Percentiles rank a stretch among this genome's conserved stretches.
phyloP scores from a whole-genome alignment of 306 rosid genomes.

The Ammopiptanthus mongolicus region DNA sequence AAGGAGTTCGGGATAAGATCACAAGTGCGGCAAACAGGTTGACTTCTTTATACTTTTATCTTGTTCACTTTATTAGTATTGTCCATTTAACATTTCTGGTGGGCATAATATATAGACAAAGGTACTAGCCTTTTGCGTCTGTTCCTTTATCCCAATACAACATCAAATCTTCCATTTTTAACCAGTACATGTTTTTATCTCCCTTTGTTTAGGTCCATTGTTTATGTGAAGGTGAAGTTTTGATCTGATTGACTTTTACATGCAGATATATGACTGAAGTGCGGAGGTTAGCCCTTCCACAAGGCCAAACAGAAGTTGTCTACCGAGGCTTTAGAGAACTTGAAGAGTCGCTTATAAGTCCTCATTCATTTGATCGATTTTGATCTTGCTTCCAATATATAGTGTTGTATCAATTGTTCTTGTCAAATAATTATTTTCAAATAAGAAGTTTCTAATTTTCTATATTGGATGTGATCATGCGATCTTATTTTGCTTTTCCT shows the following conservation, averaged over 20 bases:
- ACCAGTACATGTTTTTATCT: neutral
- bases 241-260: conserved; percentile 22
- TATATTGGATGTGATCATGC: conserved; percentile 11
- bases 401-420: conserved; percentile 34
- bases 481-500: neutral
- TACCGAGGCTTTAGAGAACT: conserved; percentile 84
- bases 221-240: conserved; percentile 5
- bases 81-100: neutral
- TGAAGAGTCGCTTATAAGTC: conserved; percentile 80
- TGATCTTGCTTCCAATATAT: conserved; percentile 41
- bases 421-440: conserved; percentile 28
- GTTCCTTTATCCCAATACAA: neutral
- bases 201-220: neutral
- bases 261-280: conserved; percentile 92
- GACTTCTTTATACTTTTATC: conserved; percentile 16
- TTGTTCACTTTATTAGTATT: conserved; percentile 5
- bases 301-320: conserved; percentile 69
- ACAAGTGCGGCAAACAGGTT: conserved; percentile 91
- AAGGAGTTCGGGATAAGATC: conserved; percentile 91
- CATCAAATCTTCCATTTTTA: too few relatives aligned
- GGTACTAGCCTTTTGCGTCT: neutral
- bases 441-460: conserved; percentile 24
- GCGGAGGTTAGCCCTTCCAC: conserved; percentile 85
- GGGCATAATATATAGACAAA: neutral
- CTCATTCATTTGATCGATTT: conserved; percentile 62